Conservation (phyloP, 805 yeast genomes). For the Groenewaldozyma salmanticensis region DNA sequence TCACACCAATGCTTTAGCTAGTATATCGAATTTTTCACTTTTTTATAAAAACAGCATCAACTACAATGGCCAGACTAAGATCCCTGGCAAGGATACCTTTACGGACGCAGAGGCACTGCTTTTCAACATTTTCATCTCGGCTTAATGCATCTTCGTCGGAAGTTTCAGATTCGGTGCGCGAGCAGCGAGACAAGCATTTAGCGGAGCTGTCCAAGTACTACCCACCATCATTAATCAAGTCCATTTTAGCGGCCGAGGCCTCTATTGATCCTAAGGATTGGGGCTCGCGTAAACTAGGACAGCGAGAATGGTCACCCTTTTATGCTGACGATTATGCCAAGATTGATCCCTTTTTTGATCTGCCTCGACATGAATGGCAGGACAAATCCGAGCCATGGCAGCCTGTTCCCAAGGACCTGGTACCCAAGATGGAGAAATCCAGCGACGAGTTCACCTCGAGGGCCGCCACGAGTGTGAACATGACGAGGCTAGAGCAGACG, state of each 20-base stretch:
- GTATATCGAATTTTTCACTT: too few relatives aligned
- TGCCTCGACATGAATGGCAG: slow-evolving; percentile 37
- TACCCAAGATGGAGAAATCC: slow-evolving; percentile 35
- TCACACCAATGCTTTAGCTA: too few relatives aligned
- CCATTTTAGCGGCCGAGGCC: slow-evolving; percentile 74
- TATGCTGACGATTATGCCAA: slow-evolving; percentile 61
- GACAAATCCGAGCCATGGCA: slow-evolving; percentile 46
- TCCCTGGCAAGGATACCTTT: too few relatives aligned
- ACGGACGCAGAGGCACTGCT: too few relatives aligned
- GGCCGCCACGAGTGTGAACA: slow-evolving; percentile 24
- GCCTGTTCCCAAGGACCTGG: slow-evolving; percentile 43
- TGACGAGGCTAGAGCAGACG: slow-evolving; percentile 24
- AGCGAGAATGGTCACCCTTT: slow-evolving; percentile 54
- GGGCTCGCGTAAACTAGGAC: slow-evolving; percentile 33
- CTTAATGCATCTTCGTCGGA: not conserved
- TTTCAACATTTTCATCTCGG: too few relatives aligned
- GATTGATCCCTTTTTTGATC: slow-evolving; percentile 71
- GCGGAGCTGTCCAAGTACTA: slow-evolving; percentile 63
- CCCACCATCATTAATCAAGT: slow-evolving; percentile 68
- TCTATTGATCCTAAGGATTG: slow-evolving; percentile 58
- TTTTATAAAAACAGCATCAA: slow-evolving; percentile 46
- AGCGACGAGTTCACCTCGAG: slow-evolving; percentile 23
- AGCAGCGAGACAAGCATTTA: slow-evolving; percentile 36
- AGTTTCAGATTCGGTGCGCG: not conserved
- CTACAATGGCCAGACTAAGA: too few relatives aligned